Evolutionary conservation across 176 grass and related monocot species (phyloP).

Genomic region (Phoenix dactylifera): DNA sequence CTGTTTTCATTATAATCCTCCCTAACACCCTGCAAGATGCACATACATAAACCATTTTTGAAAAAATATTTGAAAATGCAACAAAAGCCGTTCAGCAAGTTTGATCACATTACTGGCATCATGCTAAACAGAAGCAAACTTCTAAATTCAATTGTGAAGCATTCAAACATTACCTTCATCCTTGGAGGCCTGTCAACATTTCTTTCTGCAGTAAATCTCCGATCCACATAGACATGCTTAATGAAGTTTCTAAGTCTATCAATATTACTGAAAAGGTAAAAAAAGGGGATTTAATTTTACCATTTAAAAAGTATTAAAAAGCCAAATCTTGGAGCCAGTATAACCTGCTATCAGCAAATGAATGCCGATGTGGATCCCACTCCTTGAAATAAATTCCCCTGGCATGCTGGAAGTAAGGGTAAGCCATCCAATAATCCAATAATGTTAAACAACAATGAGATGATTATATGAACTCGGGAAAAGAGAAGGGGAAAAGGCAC

Average conservation of each 20-base stretch:
- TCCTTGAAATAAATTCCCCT: slow-evolving; percentile 90
- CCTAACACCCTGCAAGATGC: slow-evolving; percentile 50
- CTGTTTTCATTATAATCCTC: slow-evolving; percentile 57
- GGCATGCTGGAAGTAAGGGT: slow-evolving; percentile 40
- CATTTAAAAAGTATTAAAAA: background rate
- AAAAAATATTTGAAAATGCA: too few species aligned
- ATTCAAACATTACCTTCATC: slow-evolving; percentile 50
- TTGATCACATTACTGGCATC: too few species aligned
- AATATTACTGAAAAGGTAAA: slow-evolving; percentile 62
- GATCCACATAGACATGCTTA: slow-evolving; percentile 82
- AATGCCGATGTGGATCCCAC: slow-evolving; percentile 79
- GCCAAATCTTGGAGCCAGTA: slow-evolving; percentile 10
- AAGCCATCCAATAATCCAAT: too few species aligned
- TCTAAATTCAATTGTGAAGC: slow-evolving; percentile 4
- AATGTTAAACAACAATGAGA: too few species aligned
- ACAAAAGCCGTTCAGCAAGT: too few species aligned
- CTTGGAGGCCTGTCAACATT: slow-evolving; percentile 43
- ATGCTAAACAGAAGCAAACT: background rate
- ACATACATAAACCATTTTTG: background rate
- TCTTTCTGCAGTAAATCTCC: slow-evolving; percentile 75
- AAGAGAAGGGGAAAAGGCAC: slow-evolving; percentile 9
- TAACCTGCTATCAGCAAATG: slow-evolving; percentile 86
- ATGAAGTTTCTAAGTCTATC: slow-evolving; percentile 87
- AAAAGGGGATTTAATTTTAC: slow-evolving; percentile 19
- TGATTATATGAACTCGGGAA: background rate